Evolutionary conservation across 2,329 filamentous ascomycete species (phyloP).

Genomic region (Colletotrichum aenigma): DNA sequence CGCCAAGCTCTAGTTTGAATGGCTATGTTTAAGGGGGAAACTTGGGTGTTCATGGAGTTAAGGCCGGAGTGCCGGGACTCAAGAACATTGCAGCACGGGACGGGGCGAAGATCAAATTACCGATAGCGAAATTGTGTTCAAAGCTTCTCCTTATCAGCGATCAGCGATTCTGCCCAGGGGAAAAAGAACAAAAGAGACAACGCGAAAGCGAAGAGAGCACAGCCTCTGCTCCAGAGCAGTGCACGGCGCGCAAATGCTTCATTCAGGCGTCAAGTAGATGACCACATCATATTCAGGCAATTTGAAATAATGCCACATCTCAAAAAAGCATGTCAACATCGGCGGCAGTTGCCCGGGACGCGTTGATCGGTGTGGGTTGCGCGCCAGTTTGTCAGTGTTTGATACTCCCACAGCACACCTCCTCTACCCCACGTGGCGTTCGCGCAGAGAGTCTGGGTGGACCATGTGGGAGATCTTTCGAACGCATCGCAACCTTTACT

Average conservation of each 20-base stretch:
- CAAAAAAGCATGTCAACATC: not conserved
- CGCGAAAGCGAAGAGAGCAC: not conserved
- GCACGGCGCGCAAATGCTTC: not conserved
- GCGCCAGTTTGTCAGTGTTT: not conserved
- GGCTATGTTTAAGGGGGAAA: not conserved
- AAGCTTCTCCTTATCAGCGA: not conserved
- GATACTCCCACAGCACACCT: not conserved
- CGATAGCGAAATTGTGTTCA: not conserved
- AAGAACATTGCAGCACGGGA: not conserved
- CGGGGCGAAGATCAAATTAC: not conserved
- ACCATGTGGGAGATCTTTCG: not conserved
- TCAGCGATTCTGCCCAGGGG: not conserved
- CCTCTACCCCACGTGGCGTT: not conserved
- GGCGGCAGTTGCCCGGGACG: not conserved
- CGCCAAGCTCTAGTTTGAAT: not conserved
- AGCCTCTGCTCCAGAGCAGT: not conserved
- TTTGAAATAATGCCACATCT: not conserved
- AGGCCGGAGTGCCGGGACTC: not conserved
- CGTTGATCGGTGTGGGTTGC: not conserved
- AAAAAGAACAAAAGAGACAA: not conserved
- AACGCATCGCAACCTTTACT: not conserved
- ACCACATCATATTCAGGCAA: not conserved
- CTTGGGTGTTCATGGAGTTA: not conserved
- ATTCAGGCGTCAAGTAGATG: not conserved
- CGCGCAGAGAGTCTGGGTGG: not conserved